Base-by-base conservation (phyloP, 305 asterid genomes). In the Nicotiana rustica region DNA sequence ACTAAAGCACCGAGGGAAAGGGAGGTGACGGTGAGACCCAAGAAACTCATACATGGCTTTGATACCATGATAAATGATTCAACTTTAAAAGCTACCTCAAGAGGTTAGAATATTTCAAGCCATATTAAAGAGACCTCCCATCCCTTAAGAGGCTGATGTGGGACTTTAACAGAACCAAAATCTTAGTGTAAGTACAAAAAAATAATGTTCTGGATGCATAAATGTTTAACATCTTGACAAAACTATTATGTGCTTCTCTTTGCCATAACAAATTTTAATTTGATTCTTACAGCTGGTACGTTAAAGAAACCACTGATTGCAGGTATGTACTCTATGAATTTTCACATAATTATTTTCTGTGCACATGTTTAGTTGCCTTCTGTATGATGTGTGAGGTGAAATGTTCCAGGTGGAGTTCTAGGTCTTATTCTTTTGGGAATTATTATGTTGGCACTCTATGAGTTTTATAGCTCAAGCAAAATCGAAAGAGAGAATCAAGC, bases 401-500 rank as follows among this genome's bases (percentile, higher is more conserved):
- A 0, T 33, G 6, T 85, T 56, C 18, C 85, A 82, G 88, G 88
- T 83, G 68, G 67, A 47, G 82, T 68, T 68, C 67, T 73, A 71
- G 89, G 88, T 52, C 3, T 67, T n/a, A 0, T 71, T 78, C 61
- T 87, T 21, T 19, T 85, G 0, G 18, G 65, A 59, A 38, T 81
- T 1, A 47, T 52, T 17, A 7, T 15, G 13, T 47, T 64, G 29
- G 83, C 83, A 57, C 35, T 83, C 0, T 65, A 78, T 59, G 33
- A n/a, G 62, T 56, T 82, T 56, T 75, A 59, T 69, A 65, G 83
- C 17, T 52, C 80, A 49, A 29, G 70, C n/a, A 64, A 77, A 75
- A 68, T 33, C 6, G 75, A 80, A 38, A 85, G 66, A 60, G 85
- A 81, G 82, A 84, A 87, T 75, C 85, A 84, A 29, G 81, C 31